Evolutionary conservation across 2,329 filamentous ascomycete species (phyloP).

Genomic region (Stemphylium lycopersici): DNA sequence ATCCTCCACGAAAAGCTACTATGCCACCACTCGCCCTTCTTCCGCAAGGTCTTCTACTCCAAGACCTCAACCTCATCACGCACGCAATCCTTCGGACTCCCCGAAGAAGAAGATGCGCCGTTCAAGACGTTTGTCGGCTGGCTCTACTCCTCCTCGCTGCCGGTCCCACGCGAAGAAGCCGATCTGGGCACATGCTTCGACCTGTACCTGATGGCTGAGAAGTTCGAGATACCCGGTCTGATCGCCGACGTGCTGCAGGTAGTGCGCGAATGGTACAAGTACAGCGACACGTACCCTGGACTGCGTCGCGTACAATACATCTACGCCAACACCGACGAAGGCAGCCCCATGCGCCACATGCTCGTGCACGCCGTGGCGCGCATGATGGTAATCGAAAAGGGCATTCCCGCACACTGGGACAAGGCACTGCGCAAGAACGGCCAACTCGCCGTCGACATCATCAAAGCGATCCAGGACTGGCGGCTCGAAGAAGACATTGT

Average conservation of each 20-base stretch:
- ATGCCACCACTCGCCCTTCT: conserved; percentile 61
- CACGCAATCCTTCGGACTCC: conserved; percentile 55
- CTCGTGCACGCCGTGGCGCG: conserved; percentile 57
- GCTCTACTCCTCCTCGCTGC: conserved; percentile 59
- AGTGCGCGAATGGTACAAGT: conserved; percentile 59
- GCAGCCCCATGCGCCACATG: conserved; percentile 56
- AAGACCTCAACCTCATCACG: conserved; percentile 34
- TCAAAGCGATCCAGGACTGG: conserved; percentile 61
- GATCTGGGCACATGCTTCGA: conserved; percentile 60
- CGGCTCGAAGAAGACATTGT: conserved; percentile 56
- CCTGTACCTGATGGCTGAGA: conserved; percentile 61
- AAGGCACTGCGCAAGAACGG: conserved; percentile 62
- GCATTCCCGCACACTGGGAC: conserved; percentile 61
- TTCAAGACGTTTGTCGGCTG: conserved; percentile 61
- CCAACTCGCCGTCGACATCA: conserved; percentile 62
- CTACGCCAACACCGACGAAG: conserved; percentile 57
- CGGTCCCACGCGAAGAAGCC: conserved; percentile 56
- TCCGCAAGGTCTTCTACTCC: conserved; percentile 59
- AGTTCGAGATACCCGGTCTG: conserved; percentile 58
- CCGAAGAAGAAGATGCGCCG: conserved; percentile 59
- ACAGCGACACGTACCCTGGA: conserved; percentile 59
- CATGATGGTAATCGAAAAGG: conserved; percentile 57
- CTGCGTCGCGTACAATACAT: conserved; percentile 61
- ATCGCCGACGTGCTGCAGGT: conserved; percentile 57
- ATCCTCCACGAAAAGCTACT: conserved; percentile 63